These are phyloP conservation scores for Suillus fuscotomentosus DNA, from an alignment of 768 basidiomycete species.

Conservation along the genomic window DNA sequence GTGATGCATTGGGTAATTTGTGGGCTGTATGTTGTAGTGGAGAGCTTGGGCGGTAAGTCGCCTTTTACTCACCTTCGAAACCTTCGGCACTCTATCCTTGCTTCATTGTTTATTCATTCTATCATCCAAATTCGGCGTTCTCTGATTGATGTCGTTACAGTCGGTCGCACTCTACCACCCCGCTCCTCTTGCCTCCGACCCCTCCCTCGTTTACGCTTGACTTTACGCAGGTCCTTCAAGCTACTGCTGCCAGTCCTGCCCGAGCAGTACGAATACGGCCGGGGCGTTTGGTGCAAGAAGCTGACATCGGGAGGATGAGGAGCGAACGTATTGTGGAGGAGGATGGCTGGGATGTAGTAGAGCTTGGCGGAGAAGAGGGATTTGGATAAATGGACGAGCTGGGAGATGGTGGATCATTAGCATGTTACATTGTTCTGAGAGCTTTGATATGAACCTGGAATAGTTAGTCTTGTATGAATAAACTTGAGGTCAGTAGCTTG, in stretches of 20 bases:
- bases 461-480: slow-evolving; percentile 2
- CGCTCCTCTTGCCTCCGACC: slow-evolving; percentile 59
- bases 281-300: slow-evolving; percentile 10
- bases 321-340: slow-evolving; percentile 38
- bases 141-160: slow-evolving; percentile 23
- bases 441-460: slow-evolving; percentile 50
- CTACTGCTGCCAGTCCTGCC: slow-evolving; percentile 63
- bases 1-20: slow-evolving; percentile 72
- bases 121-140: slow-evolving; percentile 4
- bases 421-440: slow-evolving; percentile 47
- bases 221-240: slow-evolving; percentile 77
- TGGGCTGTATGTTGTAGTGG: slow-evolving; percentile 80
- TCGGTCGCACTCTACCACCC: slow-evolving; percentile 60
- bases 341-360: slow-evolving; percentile 49
- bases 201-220: slow-evolving; percentile 65
- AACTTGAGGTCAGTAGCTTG: slow-evolving; percentile 18
- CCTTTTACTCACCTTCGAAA: background rate
- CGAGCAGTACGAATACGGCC: slow-evolving; percentile 30
- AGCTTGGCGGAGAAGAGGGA: slow-evolving; percentile 24
- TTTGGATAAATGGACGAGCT: slow-evolving; percentile 13
- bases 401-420: background rate
- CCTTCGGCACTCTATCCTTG: background rate
- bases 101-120: background rate
- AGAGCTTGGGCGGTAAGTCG: slow-evolving; percentile 61
- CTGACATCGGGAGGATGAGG: slow-evolving; percentile 16